Conservation (phyloP, 495 filamentous ascomycete genomes). For the Hypoxylon lenormandii region DNA sequence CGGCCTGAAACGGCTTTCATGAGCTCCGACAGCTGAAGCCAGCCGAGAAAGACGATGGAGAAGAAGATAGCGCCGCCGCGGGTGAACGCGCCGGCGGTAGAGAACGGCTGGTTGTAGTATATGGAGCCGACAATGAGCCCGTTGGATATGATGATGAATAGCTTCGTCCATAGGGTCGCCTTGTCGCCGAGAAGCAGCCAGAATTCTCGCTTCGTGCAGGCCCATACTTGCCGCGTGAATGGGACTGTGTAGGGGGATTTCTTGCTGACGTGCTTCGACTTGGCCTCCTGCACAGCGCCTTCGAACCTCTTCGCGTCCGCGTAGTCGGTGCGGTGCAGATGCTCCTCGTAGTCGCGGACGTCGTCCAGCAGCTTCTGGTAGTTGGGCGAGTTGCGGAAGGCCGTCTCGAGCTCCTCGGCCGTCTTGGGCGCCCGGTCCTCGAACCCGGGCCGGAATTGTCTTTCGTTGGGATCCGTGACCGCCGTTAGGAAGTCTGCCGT, state of each 20-base stretch:
- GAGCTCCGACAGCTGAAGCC: constrained; percentile 77
- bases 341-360: constrained; percentile 61
- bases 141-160: constrained; percentile 80
- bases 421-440: constrained; percentile 77
- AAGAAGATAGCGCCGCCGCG: constrained; percentile 78
- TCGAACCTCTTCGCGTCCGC: constrained; percentile 78
- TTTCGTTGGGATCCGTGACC: constrained; percentile 74
- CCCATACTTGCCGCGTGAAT: constrained; percentile 73
- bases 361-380: constrained; percentile 64
- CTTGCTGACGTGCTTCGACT: constrained; percentile 74
- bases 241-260: constrained; percentile 79
- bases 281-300: constrained; percentile 73
- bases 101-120: constrained; percentile 73
- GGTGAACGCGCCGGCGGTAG: constrained; percentile 75
- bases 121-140: constrained; percentile 79
- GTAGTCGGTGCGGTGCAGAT: constrained; percentile 60
- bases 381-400: constrained; percentile 69
- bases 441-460: constrained; percentile 71
- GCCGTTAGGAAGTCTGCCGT: constrained; percentile 81
- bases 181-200: constrained; percentile 80
- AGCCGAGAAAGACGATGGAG: constrained; percentile 78
- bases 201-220: constrained; percentile 78
- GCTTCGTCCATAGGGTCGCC: constrained; percentile 78
- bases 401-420: constrained; percentile 74
- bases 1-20: constrained; percentile 67